Evolutionary conservation across 2,329 filamentous ascomycete genomes (phyloP), one percentile per base, ranked within the genome.

Genomic region (Colletotrichum lini): DNA sequence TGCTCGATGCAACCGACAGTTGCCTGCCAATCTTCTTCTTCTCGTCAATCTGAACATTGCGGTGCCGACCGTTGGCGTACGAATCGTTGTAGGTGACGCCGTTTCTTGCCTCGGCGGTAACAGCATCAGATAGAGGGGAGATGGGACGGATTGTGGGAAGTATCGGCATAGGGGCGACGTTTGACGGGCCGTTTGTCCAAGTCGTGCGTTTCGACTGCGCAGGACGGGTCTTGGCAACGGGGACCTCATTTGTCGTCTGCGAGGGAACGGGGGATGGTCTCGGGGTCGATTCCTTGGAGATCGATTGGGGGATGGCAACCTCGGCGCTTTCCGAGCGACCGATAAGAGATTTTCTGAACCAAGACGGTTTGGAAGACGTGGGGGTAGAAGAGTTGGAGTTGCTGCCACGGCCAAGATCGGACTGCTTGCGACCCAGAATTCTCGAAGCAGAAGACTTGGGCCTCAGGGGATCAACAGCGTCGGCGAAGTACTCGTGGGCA

Each of bases 291-390:
- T 89, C 87, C 77, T 89, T 90, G 35, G 79, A 78, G 30, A 81
- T 82, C 18, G 84, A 77, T 65, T 85, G 82, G 21, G 85, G 81
- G 4, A 83, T 78, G 10, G 90, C 84, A n/a, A 88, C 86, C 65
- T 93, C 92, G 13, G 90, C 86, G 75, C 87, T 91, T 58, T 94
- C 92, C 56, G 92, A 91, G 70, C 93, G 90, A 68, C 93, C 92
- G 78, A 98, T 97, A 69, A 99, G 87, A 15, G 96, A 98, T 80
- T 97, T 95, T 75, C 96, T 91, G 83, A 99, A 98, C 96, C 96
- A 99, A 0, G 96, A 98, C 30, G 94, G 93, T 84, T 98, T 98
- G 6, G 93, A 90, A 2, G 92, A 89, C 21, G 93, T 87, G 10
- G 92, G 86, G 0, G 87, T 87, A 0, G 84, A 82, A 1, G 84